Base-by-base conservation (phyloP, 164 flowering plant species). In the Taxillus chinensis region DNA sequence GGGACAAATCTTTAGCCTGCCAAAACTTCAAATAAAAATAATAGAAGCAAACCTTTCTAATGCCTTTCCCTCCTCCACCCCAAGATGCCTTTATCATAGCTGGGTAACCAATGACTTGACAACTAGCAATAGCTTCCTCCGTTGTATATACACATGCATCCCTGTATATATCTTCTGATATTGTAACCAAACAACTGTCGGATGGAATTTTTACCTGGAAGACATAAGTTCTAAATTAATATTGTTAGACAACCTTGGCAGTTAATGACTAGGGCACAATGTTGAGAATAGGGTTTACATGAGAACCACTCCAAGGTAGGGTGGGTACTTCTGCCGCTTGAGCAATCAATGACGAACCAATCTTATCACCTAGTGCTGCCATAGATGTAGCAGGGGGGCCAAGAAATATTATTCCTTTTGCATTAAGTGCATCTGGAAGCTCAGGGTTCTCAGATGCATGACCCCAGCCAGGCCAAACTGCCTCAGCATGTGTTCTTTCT, bases 401-500 rank as follows among this genome's bases (percentile, higher is more conserved):
- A 54, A 95, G 88, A 85, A 91, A 95, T 67, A 87, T 64, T 8
- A 95, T 85, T 65, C 93, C 92, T 67, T 79, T 91, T 55, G 86
- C 92, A 75, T 60, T 59, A 57, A 95, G 72, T 13, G 99, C 90
- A 80, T 95, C 98, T 11, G 99, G 96, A 14, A 95, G 83, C 79
- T 91, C 99, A 52, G 99, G 99, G 72, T 80, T 95, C 77, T 95
- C 99, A 7, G 99, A 95, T 67, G 99, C 99, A 80, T 95, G 99
- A 45, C 99, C 99, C 99, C 99, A 95, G 62, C 99, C 99, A 80
- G 99, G 99, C 99, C 99, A 95, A 64, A 91, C 99, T 8, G 99
- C 99, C 78, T 88, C 86, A 57, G 89, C 98, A 70, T 64, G 96
- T 57, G 99, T 95, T 63, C 80, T 78, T 80, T 95, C 99, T 61